phyloP scores from a whole-genome alignment of 306 rosid genomes.

The Cyclanthera cordifolia region DNA sequence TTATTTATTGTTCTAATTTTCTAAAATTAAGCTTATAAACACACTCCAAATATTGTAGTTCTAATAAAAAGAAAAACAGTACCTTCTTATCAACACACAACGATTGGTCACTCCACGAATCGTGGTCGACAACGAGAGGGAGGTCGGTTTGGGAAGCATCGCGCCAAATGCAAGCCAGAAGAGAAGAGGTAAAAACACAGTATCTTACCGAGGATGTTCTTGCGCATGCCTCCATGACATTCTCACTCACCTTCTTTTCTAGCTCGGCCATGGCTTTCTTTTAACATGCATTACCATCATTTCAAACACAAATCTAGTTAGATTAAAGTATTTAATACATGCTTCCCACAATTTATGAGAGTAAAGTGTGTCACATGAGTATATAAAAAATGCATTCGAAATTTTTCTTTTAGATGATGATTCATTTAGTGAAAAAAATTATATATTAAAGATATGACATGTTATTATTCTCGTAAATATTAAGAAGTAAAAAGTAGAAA shows the following conservation, averaged over 20 bases:
- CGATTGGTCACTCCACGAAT: conserved; percentile 58
- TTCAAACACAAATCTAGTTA: not conserved
- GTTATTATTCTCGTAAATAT: too few species aligned
- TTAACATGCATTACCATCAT: not conserved
- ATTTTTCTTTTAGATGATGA: too few species aligned
- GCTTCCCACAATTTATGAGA: too few species aligned
- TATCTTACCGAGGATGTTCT: conserved; percentile 46
- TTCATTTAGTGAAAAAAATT: too few species aligned
- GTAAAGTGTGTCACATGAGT: too few species aligned
- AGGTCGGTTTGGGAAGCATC: conserved; percentile 18
- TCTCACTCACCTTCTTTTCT: conserved; percentile 56
- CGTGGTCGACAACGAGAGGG: conserved; percentile 35
- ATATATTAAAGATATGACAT: too few species aligned
- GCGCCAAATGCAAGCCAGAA: conserved; percentile 67
- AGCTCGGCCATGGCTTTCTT: conserved; percentile 83
- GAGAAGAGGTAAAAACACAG: conserved; percentile 82
- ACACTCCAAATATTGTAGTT: too few species aligned
- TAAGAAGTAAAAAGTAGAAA: too few species aligned
- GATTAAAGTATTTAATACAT: too few species aligned
- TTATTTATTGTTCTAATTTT: too few species aligned
- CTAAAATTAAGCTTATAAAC: too few species aligned
- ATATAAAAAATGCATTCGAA: too few species aligned
- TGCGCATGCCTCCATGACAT: conserved; percentile 80
- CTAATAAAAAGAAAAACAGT: not conserved
- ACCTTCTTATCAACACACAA: conserved; percentile 63